phyloP scores from a whole-genome alignment of 257 asterid genomes.

The Fraxinus quadrangulata region DNA sequence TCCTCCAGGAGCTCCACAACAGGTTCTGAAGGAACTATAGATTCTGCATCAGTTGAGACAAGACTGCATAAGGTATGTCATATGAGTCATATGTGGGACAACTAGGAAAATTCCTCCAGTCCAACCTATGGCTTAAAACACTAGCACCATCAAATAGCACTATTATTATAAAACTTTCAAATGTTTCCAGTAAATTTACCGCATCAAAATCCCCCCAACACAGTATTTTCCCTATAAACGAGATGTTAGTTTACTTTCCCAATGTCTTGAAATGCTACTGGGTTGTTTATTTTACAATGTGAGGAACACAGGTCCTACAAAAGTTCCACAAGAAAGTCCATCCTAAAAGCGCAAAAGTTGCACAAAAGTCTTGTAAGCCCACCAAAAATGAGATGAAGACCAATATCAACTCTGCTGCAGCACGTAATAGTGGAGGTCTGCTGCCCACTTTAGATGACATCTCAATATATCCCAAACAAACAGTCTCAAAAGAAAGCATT shows the following conservation, averaged over 20 bases:
- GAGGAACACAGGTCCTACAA: conserved; percentile 64
- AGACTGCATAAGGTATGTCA: conserved; percentile 62
- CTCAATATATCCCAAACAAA: conserved; percentile 56
- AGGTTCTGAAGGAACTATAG: conserved; percentile 44
- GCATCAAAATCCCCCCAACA: too few species aligned
- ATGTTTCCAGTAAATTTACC: background rate
- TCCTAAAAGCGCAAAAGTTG: conserved; percentile 60
- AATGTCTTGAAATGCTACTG: background rate
- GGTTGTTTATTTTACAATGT: conserved; percentile 1
- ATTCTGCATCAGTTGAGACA: conserved; percentile 60
- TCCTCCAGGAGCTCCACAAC: conserved; percentile 41
- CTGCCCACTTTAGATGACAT: conserved; percentile 59
- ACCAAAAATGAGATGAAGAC: conserved; percentile 46
- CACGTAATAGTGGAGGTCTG: conserved; percentile 35
- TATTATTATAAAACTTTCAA: background rate
- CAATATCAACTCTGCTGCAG: conserved; percentile 26
- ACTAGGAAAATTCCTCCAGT: background rate
- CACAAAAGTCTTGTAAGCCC: conserved; percentile 38
- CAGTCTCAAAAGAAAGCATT: conserved; percentile 42
- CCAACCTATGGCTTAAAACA: background rate
- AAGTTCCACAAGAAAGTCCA: conserved; percentile 91
- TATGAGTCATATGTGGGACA: background rate
- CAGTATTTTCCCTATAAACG: background rate
- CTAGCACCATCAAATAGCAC: background rate
- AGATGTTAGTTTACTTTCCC: background rate